Conservation (phyloP, 2,329 filamentous ascomycete genomes). For the Trichoderma simmonsii region DNA sequence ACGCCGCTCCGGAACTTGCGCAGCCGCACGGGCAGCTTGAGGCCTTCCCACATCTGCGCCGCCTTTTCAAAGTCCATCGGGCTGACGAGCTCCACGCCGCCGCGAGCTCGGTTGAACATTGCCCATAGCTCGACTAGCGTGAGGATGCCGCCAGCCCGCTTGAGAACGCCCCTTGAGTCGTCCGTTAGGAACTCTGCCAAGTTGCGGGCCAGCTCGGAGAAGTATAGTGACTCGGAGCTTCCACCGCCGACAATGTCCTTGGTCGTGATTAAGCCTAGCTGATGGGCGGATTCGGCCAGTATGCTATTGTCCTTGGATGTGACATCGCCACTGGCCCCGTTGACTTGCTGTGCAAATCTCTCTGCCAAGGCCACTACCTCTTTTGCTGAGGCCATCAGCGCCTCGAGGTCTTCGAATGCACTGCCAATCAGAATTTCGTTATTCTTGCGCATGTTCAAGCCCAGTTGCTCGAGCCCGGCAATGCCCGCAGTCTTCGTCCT, state of each 20-base stretch:
- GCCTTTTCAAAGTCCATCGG: constrained; percentile 90
- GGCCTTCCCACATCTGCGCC: constrained; percentile 79
- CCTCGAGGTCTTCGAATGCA: constrained; percentile 93
- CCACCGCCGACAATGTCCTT: constrained; percentile 86
- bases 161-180: constrained; percentile 73
- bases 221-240: constrained; percentile 76
- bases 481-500: constrained; percentile 73
- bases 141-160: constrained; percentile 80
- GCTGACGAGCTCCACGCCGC: constrained; percentile 90
- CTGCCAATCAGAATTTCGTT: constrained; percentile 90
- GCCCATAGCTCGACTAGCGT: constrained; percentile 90
- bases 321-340: constrained; percentile 55
- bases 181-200: constrained; percentile 87
- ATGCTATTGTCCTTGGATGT: constrained; percentile 70
- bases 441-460: constrained; percentile 80
- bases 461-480: constrained; percentile 83
- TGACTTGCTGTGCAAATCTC: constrained; percentile 70
- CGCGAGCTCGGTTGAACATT: constrained; percentile 87
- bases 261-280: constrained; percentile 86
- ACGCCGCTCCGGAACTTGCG: constrained; percentile 89
- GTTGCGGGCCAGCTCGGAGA: constrained; percentile 81
- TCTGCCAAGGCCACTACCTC: constrained; percentile 93
- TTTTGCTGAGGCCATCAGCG: constrained; percentile 95
- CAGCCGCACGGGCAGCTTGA: constrained; percentile 81
- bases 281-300: constrained; percentile 72